Evolutionary conservation across 2,329 filamentous ascomycete genomes (phyloP).

Genomic region (Cercospora berteroae): DNA sequence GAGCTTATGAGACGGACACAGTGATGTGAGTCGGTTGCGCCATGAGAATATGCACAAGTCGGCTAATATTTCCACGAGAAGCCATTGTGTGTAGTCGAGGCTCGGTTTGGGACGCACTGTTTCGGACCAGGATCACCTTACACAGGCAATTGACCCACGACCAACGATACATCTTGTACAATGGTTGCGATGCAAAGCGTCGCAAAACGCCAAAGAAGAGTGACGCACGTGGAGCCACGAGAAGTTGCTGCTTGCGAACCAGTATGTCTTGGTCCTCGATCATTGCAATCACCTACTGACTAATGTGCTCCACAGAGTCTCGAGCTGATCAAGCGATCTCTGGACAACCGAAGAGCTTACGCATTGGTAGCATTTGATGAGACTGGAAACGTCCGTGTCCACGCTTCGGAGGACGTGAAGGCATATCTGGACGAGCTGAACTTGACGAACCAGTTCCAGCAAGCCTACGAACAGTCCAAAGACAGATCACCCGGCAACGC

Average conservation of each 20-base stretch:
- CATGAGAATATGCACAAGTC: background rate
- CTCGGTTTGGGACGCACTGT: background rate
- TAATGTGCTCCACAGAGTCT: background rate
- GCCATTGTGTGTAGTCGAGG: background rate
- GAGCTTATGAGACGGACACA: background rate
- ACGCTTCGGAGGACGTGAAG: conserved; percentile 13
- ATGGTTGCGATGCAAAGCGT: background rate
- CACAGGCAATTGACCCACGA: background rate
- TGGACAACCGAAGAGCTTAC: conserved; percentile 10
- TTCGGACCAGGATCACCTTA: background rate
- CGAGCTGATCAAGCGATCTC: conserved; percentile 6
- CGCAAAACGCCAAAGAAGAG: background rate
- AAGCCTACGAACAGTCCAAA: conserved; percentile 6
- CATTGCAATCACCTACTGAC: background rate
- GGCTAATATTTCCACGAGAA: background rate
- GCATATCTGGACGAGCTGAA: conserved; percentile 12
- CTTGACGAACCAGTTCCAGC: conserved; percentile 7
- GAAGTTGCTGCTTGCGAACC: background rate
- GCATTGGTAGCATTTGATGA: conserved; percentile 20
- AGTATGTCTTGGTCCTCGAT: background rate
- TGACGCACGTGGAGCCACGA: background rate
- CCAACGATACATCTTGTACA: background rate
- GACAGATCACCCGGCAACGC: background rate
- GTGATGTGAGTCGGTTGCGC: background rate
- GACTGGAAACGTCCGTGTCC: conserved; percentile 15